Percentiles rank a stretch among this genome's conserved stretches.
Evolutionary conservation across 1,139 yeast genomes (phyloP).

Genomic region (Diutina sp.): DNA sequence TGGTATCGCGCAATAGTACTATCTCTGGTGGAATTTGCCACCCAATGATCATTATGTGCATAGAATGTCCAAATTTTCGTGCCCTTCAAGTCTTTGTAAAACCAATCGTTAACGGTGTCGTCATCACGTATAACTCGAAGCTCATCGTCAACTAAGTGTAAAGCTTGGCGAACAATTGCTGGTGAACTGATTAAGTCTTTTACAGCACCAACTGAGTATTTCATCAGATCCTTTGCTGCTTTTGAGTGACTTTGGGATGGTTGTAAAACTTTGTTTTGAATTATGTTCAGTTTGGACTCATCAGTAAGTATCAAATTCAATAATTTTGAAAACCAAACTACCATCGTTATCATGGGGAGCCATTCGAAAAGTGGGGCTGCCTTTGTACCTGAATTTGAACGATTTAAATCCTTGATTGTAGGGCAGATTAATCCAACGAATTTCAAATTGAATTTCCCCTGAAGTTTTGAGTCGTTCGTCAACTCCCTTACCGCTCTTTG

Average conservation of each 20-base stretch:
- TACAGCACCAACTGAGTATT: constrained; percentile 31
- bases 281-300: constrained; percentile 10
- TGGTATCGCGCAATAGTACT: constrained; percentile 25
- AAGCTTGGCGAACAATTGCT: constrained; percentile 33
- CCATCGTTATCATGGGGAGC: constrained; percentile 18
- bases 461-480: constrained; percentile 10
- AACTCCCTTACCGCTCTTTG: neutral
- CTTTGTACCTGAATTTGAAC: constrained; percentile 34
- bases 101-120: constrained; percentile 32
- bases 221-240: constrained; percentile 8
- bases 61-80: constrained; percentile 39
- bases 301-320: constrained; percentile 14
- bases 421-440: constrained; percentile 56
- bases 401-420: constrained; percentile 43
- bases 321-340: constrained; percentile 10
- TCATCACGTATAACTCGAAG: constrained; percentile 32
- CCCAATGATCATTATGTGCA: constrained; percentile 52
- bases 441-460: constrained; percentile 11
- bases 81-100: constrained; percentile 22
- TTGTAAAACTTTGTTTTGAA: constrained; percentile 6
- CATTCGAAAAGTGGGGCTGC: constrained; percentile 18
- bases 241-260: neutral
- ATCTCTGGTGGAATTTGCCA: constrained; percentile 32
- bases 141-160: constrained; percentile 48
- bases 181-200: constrained; percentile 25